These are phyloP conservation scores for Sphaerulina vaccinii DNA, from an alignment of 2,329 filamentous ascomycete genomes.

Conservation along the genomic window DNA sequence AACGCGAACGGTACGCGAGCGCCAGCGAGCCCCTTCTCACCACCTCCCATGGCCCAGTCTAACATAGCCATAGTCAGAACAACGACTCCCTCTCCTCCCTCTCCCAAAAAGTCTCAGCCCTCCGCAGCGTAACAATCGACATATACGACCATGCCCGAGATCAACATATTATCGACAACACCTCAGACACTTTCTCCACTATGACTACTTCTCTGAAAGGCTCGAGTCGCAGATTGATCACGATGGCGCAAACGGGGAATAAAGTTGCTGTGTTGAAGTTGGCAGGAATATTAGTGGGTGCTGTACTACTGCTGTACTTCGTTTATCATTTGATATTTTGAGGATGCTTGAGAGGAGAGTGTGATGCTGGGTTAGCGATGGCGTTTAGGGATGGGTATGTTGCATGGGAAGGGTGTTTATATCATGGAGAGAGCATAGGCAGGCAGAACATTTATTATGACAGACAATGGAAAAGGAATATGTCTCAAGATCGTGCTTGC, in stretches of 20 bases:
- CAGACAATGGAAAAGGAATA: too few relatives aligned
- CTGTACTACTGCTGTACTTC: conserved; percentile 75
- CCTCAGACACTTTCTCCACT: conserved; percentile 85
- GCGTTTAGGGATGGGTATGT: background rate
- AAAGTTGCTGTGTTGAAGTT: conserved; percentile 89
- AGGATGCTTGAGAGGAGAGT: conserved; percentile 5
- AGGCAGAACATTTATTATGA: too few relatives aligned
- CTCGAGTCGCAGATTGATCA: conserved; percentile 74
- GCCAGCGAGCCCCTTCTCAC: conserved; percentile 15
- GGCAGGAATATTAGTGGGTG: conserved; percentile 73
- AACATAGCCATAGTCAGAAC: conserved; percentile 65
- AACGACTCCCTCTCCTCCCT: conserved; percentile 91
- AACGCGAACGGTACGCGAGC: conserved; percentile 55
- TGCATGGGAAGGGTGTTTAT: background rate
- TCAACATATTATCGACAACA: conserved; percentile 84
- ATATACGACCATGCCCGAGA: conserved; percentile 95
- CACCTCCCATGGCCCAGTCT: conserved; percentile 4
- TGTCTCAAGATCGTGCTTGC: too few relatives aligned
- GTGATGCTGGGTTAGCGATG: conserved; percentile 2
- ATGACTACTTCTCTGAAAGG: conserved; percentile 81
- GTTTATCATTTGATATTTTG: conserved; percentile 43
- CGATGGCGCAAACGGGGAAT: conserved; percentile 90
- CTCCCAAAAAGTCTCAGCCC: conserved; percentile 82
- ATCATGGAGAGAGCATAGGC: background rate
- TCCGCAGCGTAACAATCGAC: conserved; percentile 91